Conservation (phyloP, 176 grass and related monocot species). For the Puccinellia tenuiflora region DNA sequence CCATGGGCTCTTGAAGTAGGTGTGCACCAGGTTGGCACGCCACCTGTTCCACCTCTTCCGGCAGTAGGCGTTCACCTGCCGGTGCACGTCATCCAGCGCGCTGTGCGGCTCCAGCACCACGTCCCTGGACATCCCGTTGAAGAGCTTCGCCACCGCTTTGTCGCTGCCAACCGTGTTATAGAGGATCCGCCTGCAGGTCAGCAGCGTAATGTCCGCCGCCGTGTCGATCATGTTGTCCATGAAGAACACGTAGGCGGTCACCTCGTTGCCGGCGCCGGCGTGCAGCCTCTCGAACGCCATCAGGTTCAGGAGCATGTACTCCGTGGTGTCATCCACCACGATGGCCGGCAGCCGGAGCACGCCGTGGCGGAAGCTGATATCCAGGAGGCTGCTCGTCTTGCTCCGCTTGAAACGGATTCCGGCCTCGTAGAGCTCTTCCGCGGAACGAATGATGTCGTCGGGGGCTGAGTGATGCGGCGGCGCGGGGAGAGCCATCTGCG, state of each 20-base stretch:
- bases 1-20: conserved; percentile 56
- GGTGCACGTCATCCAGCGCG: conserved; percentile 24
- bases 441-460: conserved; percentile 57
- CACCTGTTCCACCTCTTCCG: conserved; percentile 39
- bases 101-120: conserved; percentile 29
- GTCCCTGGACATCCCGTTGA: conserved; percentile 38
- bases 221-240: conserved; percentile 87
- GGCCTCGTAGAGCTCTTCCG: conserved; percentile 69
- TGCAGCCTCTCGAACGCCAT: conserved; percentile 91
- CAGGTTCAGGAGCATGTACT: conserved; percentile 76
- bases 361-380: conserved; percentile 54
- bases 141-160: conserved; percentile 37
- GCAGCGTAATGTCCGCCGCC: conserved; percentile 62
- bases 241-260: conserved; percentile 83
- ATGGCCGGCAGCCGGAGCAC: conserved; percentile 47
- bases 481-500: not conserved
- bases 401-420: conserved; percentile 60
- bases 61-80: conserved; percentile 39
- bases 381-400: conserved; percentile 41
- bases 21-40: conserved; percentile 44
- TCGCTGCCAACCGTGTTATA: conserved; percentile 37
- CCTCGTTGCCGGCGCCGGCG: conserved; percentile 58
- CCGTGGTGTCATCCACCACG: conserved; percentile 66
- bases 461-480: not conserved
- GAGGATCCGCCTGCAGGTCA: conserved; percentile 22